Evolutionary conservation across 257 asterid species (phyloP).

Genomic region (Ligustrum vulgare): DNA sequence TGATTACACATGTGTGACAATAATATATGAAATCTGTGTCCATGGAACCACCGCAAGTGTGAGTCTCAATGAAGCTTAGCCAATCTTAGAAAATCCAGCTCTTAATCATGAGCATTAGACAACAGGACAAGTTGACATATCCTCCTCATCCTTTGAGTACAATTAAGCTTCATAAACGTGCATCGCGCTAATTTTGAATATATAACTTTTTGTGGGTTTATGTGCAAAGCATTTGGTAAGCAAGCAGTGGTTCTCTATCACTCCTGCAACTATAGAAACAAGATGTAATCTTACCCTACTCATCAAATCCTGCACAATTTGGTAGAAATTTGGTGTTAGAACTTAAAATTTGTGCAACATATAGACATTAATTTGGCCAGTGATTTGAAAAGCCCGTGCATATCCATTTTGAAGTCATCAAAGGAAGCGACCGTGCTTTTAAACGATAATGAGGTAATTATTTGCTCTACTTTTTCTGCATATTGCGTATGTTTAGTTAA

Average conservation of each 20-base stretch:
- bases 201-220: no score
- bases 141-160: slow-evolving; percentile 97
- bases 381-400: slow-evolving; percentile 51
- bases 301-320: no score
- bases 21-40: slow-evolving; percentile 86
- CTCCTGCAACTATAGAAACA: no score
- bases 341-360: no score
- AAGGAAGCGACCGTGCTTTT: slow-evolving; percentile 31
- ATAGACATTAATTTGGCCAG: slow-evolving; percentile 34
- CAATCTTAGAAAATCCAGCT: slow-evolving; percentile 13
- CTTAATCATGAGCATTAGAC: slow-evolving; percentile 47
- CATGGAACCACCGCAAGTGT: slow-evolving; percentile 86
- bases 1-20: slow-evolving; percentile 85
- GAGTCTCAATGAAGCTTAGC: slow-evolving; percentile 37
- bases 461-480: neutral
- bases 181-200: slow-evolving; percentile 91
- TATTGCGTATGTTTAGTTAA: neutral
- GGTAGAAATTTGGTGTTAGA: no score
- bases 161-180: slow-evolving; percentile 98
- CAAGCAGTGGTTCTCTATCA: no score
- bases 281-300: no score
- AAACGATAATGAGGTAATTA: slow-evolving; percentile 51
- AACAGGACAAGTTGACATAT: slow-evolving; percentile 75
- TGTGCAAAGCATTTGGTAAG: no score
- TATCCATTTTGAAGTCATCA: slow-evolving; percentile 46